These are phyloP conservation scores for Agaricus blazei DNA, from an alignment of 768 basidiomycete genomes.

Conservation along the genomic window DNA sequence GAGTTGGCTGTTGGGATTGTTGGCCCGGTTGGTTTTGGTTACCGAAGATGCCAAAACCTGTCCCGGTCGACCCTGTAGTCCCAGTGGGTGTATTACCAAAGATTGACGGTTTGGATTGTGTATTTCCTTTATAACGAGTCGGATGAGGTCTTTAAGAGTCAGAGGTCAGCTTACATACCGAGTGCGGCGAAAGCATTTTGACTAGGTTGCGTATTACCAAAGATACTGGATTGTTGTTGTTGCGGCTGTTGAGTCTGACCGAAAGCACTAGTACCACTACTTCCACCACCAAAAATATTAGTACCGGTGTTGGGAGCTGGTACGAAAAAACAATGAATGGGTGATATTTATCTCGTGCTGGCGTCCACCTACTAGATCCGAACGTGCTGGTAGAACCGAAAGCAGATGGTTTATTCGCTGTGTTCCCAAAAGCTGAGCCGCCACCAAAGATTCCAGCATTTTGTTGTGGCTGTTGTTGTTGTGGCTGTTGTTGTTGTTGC, in stretches of 20 bases:
- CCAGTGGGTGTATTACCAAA: conserved; percentile 28
- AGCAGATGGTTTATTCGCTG: conserved; percentile 23
- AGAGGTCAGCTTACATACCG: conserved; percentile 16
- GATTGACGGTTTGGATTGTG: conserved; percentile 20
- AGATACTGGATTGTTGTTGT: conserved; percentile 27
- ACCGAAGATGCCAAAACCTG: conserved; percentile 32
- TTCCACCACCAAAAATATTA: conserved; percentile 21
- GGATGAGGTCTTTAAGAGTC: neutral
- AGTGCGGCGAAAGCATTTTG: conserved; percentile 36
- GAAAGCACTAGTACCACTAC: conserved; percentile 18
- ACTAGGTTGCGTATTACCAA: conserved; percentile 25
- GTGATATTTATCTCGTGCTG: conserved; percentile 14
- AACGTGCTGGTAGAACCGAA: conserved; percentile 28
- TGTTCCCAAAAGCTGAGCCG: conserved; percentile 27
- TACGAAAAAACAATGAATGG: neutral
- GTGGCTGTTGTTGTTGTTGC: conserved; percentile 31
- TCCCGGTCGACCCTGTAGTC: conserved; percentile 13
- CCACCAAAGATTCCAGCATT: conserved; percentile 21
- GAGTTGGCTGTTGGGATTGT: conserved; percentile 29
- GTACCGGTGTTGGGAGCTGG: conserved; percentile 11
- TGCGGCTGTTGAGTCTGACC: conserved; percentile 19
- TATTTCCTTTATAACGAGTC: conserved; percentile 12
- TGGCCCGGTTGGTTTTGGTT: conserved; percentile 17
- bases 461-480: conserved; percentile 26
- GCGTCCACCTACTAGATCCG: conserved; percentile 14